Evolutionary conservation across 2,329 filamentous ascomycete genomes (phyloP).

Genomic region (Ascomycota sp.): DNA sequence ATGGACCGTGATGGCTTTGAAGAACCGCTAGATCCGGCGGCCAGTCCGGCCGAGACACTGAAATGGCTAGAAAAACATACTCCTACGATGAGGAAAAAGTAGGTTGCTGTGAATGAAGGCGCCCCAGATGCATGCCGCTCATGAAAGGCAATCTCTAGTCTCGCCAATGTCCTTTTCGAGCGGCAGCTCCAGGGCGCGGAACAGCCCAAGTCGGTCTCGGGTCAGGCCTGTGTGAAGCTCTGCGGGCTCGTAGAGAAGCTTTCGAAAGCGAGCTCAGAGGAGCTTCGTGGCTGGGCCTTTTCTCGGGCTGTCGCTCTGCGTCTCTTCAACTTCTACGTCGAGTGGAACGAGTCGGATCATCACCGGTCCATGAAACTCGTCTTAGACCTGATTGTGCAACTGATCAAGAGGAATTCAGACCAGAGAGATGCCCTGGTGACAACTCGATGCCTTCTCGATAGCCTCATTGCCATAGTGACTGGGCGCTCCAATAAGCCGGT

Average conservation of each 20-base stretch:
- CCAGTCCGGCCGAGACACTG: slow-evolving; percentile 15
- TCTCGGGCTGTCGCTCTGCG: slow-evolving; percentile 23
- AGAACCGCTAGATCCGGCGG: slow-evolving; percentile 15
- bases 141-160: slow-evolving; percentile 3
- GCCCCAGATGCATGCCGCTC: neutral
- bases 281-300: slow-evolving; percentile 29
- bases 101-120: slow-evolving; percentile 6
- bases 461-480: slow-evolving; percentile 36
- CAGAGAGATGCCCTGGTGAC: slow-evolving; percentile 14
- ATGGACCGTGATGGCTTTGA: too few relatives aligned
- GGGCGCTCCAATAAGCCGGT: slow-evolving; percentile 40
- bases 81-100: slow-evolving; percentile 15
- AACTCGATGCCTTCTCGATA: slow-evolving; percentile 25
- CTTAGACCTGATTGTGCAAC: slow-evolving; percentile 33
- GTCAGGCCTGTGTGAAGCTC: slow-evolving; percentile 34
- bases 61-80: slow-evolving; percentile 23
- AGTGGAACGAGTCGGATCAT: slow-evolving; percentile 47
- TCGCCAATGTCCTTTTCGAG: slow-evolving; percentile 22
- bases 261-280: slow-evolving; percentile 24
- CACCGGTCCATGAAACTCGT: slow-evolving; percentile 43
- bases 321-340: slow-evolving; percentile 42
- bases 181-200: slow-evolving; percentile 26
- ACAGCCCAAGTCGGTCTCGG: slow-evolving; percentile 32
- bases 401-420: slow-evolving; percentile 29
- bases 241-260: slow-evolving; percentile 42